Base-by-base conservation (phyloP, 2,329 filamentous ascomycete species). In the Graphilbum ipis-grandicollis region DNA sequence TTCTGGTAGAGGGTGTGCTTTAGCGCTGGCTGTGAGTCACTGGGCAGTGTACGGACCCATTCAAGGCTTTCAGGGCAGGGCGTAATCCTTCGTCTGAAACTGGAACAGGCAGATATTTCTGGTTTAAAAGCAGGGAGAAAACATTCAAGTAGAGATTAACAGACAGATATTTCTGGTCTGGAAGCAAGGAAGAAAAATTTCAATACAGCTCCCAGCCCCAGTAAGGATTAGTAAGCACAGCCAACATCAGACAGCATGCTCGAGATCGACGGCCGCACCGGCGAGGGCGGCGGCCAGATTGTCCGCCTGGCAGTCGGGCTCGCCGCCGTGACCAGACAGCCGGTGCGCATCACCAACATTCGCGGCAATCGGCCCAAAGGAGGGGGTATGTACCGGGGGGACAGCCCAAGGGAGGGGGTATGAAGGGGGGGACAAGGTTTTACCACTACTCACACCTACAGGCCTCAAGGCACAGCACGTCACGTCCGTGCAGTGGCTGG, bases 391-490 rank as follows among this genome's bases (percentile, higher is more conserved):
- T 23, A 15, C 22, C 19, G 7, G n/a, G 8, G 28, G n/a, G 28
- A n/a, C 28, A n/a, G n/a, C 9, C 14, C 28, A 12, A 29, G 14
- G n/a, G n/a, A n/a, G n/a, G n/a, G n/a, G n/a, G n/a, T n/a, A n/a
- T n/a, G n/a, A n/a, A n/a, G n/a, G n/a, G n/a, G n/a, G 26, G 5
- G 15, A 18, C 15, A 6, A 4, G 5, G 17, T 21, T 9, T 9
- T n/a, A 29, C 14, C 28, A 10, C 19, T n/a, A 25, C n/a, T 4
- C 4, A 9, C 22, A 12, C 3, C 33, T 31, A 9, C 41, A 71
- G 71, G 72, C 19, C 58, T 77, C 23, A 75, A 73, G 47, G 60
- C 61, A 2, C 72, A 78, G 45, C 73, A 77, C 44, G 63, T 73
- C 21, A 56, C 71, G 0, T 59, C 67, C 2, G 63, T 77, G 9